Evolutionary conservation across 345 rosid species (phyloP), one percentile per base, ranked within the genome.

Genomic region (Gossypium longicalyx): DNA sequence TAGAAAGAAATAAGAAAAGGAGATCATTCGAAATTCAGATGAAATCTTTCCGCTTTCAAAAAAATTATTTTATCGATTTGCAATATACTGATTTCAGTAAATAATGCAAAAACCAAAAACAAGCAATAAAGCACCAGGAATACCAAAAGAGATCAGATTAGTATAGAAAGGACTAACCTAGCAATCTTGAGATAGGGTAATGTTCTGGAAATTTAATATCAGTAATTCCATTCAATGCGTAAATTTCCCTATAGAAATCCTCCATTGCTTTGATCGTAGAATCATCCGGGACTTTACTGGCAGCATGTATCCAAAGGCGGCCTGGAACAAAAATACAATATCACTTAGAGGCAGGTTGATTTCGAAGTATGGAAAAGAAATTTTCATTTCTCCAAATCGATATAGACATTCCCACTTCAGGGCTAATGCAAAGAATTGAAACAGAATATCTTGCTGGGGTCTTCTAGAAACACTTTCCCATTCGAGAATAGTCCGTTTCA

Each of bases 221-320:
- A 34, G 85, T 85, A 73, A 92, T 77, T 52, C 93, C 97, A 74
- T 90, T 70, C 34, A 88, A 77, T 2, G 93, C 91, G 68, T 90
- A 90, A 75, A 90, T 90, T 83, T 93, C 94, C 81, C 80, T 76
- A 65, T 93, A 93, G 78, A 95, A 95, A 6, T 83, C 90, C 79
- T 91, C 99, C 97, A 93, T 91, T 58, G 97, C 96, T 90, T 89
- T 93, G 74, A 93, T 88, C 9, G 97, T 93, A 66, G 79, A 87
- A 82, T 87, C 94, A 68, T 95, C 99, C 0, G 97, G 97, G 65
- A 93, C 82, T 83, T 95, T 93, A 76, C 93, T 73, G 20, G 98
- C 99, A 64, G 97, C 97, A 44, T 95, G 98, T 75, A 95, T 93
- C 99, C 99, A 95, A 47, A 95, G 87, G 62, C 98, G 94, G 12